These are phyloP conservation scores for Trichoderma sp. DNA, from an alignment of 2,329 filamentous ascomycete species.

Conservation along the genomic window DNA sequence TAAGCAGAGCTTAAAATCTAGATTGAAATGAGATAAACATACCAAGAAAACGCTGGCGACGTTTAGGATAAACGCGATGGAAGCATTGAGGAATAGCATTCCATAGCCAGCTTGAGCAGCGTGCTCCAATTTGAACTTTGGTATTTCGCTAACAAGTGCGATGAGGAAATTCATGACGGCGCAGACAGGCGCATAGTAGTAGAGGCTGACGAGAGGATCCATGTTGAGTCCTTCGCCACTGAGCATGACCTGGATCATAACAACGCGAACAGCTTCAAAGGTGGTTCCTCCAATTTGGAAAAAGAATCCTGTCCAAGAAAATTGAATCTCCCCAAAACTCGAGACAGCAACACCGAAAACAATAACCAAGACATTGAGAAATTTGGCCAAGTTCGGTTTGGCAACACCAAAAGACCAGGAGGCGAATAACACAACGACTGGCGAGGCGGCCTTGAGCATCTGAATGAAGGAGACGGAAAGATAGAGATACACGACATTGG, in stretches of 20 bases:
- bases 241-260: slow-evolving; percentile 84
- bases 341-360: slow-evolving; percentile 57
- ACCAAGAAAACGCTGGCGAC: slow-evolving; percentile 85
- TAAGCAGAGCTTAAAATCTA: neutral
- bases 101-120: slow-evolving; percentile 66
- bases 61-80: slow-evolving; percentile 79
- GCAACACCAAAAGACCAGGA: slow-evolving; percentile 64
- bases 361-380: slow-evolving; percentile 57
- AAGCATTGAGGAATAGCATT: slow-evolving; percentile 72
- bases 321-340: slow-evolving; percentile 67
- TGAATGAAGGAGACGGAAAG: slow-evolving; percentile 71
- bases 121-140: slow-evolving; percentile 66
- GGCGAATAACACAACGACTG: slow-evolving; percentile 67
- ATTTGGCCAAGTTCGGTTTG: slow-evolving; percentile 49
- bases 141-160: slow-evolving; percentile 70
- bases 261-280: slow-evolving; percentile 79
- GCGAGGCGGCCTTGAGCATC: slow-evolving; percentile 71
- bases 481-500: slow-evolving; percentile 70
- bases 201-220: slow-evolving; percentile 85
- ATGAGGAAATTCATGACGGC: slow-evolving; percentile 78
- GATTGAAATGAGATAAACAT: slow-evolving; percentile 44
- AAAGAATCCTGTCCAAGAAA: slow-evolving; percentile 66
- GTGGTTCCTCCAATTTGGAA: slow-evolving; percentile 75
- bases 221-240: slow-evolving; percentile 78
- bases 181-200: slow-evolving; percentile 88